Evolutionary conservation across 108 stramenopile genomes (phyloP), one percentile per base, ranked within the genome.

Genomic region (Cyclotella kingstonii): DNA sequence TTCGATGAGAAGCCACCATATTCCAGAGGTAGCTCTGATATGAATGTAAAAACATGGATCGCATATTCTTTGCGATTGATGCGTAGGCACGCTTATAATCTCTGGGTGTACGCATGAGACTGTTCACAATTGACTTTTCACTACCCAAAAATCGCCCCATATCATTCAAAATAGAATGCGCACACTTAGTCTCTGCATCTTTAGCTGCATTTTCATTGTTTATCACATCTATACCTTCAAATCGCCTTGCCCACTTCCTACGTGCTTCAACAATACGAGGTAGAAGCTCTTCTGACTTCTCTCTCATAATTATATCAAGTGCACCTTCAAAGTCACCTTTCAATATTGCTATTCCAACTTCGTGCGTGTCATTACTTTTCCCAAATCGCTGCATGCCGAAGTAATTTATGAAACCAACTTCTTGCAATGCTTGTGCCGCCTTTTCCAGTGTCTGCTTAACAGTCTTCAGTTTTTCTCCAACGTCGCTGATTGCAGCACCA

Each of bases 331-430:
- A 96, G 57, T 94, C 79, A 23, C 85, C 87, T 46, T 84, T 82
- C 21, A 94, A 27, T 8, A 90, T 67, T 6, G 82, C 83, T 15
- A 91, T 81, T 12, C 95, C 95, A 25, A 86, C 88, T 19, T 77
- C 45, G 70, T 94, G 92, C 11, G 92, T 91, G 61, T 91, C 92
- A 53, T 81, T 35, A 45, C 68, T 86, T 59, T 92, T 94, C 44
- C 95, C 95, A 80, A 96, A 96, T 50, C 95, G 72, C 66, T 96
- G 95, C 76, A 90, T 87, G n/a, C 95, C 95, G 81, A 88, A 96
- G 76, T 96, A 94, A 61, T 96, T 96, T 56, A 96, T 82, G 60
- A 96, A 96, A 14, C 95, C 95, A 53, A 59, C 19, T 15, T 83
- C 30, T 40, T 80, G 63, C 42, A 90, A 59, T 15, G 68, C 55